Evolutionary conservation across 495 filamentous ascomycete genomes (phyloP), one percentile per base, ranked within the genome.

Genomic region (Talaromyces proteolyticus): DNA sequence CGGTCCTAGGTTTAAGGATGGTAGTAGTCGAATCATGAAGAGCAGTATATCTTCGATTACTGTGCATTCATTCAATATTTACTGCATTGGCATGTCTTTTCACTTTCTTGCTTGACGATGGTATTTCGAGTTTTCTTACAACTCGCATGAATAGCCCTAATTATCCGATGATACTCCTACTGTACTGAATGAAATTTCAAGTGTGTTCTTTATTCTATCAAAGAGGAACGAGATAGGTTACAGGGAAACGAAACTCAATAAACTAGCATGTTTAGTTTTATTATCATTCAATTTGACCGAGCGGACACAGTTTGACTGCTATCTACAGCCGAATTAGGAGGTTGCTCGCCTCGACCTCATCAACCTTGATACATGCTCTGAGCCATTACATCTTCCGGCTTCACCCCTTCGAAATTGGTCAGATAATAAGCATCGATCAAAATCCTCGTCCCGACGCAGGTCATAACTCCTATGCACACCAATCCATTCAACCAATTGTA

Each of bases 401-500:
- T 55, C 2, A 51, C 21, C 5, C 52, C 65, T 25, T 54, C 57
- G 47, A 64, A 66, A 45, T 68, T 66, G 1, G 63, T 68, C 29
- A 68, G 50, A 50, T 63, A 52, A 41, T 68, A 68, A 24, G 60
- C 62, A 56, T 68, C 64, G 21, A 65, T 64, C 42, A 64, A 51
- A 49, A 68, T 62, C 50, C 57, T 61, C 24, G 64, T 61, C 5
- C 49, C 52, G 34, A 56, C 56, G 34, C 65, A 63, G 20, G 22
- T 59, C 65, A 68, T 68, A 1, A 66, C 63, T 2, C 63, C 63
- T 18, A 66, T 42, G 44, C 62, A 68, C 0, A 68, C 58, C 43
- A 64, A 37, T 18, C 61, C 63, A 53, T 68, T 64, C 43, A 66
- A 50, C 61, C 60, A 66, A 25, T 68, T 68, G 42, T 68, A 66